Evolutionary conservation across 1,284 basidiomycete genomes (phyloP).

Genomic region (Malassezia dermatis): DNA sequence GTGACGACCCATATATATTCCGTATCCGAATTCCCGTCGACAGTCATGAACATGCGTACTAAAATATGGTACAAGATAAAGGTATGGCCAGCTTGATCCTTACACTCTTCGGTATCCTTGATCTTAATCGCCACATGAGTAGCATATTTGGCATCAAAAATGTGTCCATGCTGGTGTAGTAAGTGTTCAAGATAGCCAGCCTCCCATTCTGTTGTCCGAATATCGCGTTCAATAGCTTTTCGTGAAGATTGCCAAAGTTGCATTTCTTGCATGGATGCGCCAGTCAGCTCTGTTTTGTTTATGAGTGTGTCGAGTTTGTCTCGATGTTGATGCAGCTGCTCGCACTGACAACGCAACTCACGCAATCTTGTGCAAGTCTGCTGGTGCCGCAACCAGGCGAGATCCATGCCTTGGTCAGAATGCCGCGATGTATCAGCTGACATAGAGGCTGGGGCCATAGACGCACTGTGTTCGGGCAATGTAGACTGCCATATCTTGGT

Average conservation of each 20-base stretch:
- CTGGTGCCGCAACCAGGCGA: background rate
- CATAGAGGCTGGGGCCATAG: background rate
- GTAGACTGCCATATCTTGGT: background rate
- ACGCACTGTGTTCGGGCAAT: background rate
- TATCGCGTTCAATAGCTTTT: conserved; percentile 66
- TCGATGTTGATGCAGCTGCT: background rate
- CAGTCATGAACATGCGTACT: conserved; percentile 53
- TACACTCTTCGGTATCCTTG: conserved; percentile 21
- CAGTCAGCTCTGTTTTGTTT: conserved; percentile 81
- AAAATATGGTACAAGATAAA: conserved; percentile 88
- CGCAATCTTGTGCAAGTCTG: background rate
- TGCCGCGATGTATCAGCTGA: background rate
- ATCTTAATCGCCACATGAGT: conserved; percentile 69
- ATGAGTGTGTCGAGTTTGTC: background rate
- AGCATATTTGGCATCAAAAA: conserved; percentile 54
- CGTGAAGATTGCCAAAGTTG: conserved; percentile 70
- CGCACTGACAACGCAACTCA: background rate
- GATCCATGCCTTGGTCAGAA: background rate
- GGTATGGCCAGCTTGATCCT: conserved; percentile 64
- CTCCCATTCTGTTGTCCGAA: conserved; percentile 74
- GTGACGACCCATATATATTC: conserved; percentile 77
- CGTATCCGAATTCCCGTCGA: background rate
- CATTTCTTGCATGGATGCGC: conserved; percentile 67
- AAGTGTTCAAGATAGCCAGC: conserved; percentile 52
- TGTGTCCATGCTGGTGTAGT: background rate